Percentiles rank a stretch among this genome's conserved stretches.
Evolutionary conservation across 768 basidiomycete genomes (phyloP).

Genomic region (Rhodosporidiobolus sp.): DNA sequence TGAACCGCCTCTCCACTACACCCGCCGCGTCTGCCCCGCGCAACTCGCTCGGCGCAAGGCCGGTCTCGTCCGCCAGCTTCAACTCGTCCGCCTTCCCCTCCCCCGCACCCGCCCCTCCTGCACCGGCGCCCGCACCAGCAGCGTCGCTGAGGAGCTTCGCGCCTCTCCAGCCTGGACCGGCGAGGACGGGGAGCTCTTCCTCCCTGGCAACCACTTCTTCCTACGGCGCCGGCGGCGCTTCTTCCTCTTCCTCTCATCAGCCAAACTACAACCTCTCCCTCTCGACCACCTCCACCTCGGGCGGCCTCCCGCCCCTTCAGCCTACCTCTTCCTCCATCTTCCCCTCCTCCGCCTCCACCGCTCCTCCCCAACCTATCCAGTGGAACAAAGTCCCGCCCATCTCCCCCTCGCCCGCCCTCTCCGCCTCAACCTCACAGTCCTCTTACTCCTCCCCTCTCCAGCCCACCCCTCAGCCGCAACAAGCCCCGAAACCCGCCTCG

Average conservation of each 20-base stretch:
- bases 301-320: conserved; percentile 15
- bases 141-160: conserved; percentile 20
- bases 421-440: not conserved
- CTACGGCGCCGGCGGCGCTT: not conserved
- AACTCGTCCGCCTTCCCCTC: conserved; percentile 11
- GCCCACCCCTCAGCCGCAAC: not conserved
- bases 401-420: not conserved
- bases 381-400: conserved; percentile 30
- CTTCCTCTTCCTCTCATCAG: not conserved
- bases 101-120: not conserved
- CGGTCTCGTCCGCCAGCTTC: conserved; percentile 7
- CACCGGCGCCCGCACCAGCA: not conserved
- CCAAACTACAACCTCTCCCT: conserved; percentile 32
- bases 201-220: not conserved
- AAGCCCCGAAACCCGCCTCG: not conserved
- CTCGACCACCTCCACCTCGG: conserved; percentile 5
- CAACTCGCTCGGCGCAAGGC: conserved; percentile 28
- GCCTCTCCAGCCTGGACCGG: conserved; percentile 29
- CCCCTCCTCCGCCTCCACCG: conserved; percentile 4
- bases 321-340: conserved; percentile 26
- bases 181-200: not conserved
- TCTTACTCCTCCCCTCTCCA: not conserved
- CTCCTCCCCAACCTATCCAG: conserved; percentile 2
- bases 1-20: not conserved
- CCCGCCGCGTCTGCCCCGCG: not conserved